Percentiles rank a stretch among this genome's conserved stretches.
Conservation (phyloP, 2,329 filamentous ascomycete genomes). For the Fusarium bulbicola region DNA sequence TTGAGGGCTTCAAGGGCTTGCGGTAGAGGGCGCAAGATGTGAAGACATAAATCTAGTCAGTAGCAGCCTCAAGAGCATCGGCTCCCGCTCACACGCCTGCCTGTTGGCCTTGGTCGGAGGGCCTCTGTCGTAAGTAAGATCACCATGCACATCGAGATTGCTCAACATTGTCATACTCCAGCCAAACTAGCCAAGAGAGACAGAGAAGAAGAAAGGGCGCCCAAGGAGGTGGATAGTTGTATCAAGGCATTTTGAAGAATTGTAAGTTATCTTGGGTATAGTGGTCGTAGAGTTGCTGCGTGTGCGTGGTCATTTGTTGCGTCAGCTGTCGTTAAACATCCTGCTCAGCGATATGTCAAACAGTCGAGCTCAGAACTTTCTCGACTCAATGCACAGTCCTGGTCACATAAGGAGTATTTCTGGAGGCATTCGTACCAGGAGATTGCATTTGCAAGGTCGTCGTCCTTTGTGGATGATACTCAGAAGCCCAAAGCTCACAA, state of each 20-base stretch:
- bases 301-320: not conserved
- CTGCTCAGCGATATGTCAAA: not conserved
- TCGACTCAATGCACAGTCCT: too few species aligned
- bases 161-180: not conserved
- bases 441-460: not conserved
- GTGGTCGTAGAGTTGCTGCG: not conserved
- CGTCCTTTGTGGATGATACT: not conserved
- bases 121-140: not conserved
- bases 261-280: not conserved
- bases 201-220: not conserved
- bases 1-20: not conserved
- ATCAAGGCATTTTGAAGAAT: not conserved
- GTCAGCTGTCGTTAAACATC: not conserved
- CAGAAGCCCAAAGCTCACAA: not conserved
- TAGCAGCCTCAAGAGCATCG: not conserved
- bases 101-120: not conserved
- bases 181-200: too few species aligned
- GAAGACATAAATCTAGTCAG: not conserved
- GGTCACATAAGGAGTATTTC: too few species aligned
- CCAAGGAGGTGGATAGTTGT: not conserved
- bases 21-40: fast-evolving
- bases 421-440: not conserved
- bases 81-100: not conserved
- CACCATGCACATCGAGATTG: not conserved
- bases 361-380: not conserved